phyloP scores from a whole-genome alignment of 2,329 filamentous ascomycete genomes.

The Gnomoniopsis smithogilvyi region DNA sequence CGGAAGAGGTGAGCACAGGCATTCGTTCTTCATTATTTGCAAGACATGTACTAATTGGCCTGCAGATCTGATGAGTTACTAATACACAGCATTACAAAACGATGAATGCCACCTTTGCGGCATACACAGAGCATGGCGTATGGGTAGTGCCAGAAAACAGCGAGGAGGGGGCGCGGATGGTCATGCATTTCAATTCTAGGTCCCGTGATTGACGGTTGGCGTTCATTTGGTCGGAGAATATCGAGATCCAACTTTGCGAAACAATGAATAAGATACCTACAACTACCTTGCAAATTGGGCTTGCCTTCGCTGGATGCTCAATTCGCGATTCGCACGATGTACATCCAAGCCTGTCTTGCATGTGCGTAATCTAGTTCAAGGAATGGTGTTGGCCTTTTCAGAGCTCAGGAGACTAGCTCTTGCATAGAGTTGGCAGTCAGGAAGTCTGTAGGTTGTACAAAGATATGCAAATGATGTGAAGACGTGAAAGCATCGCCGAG shows the following conservation, averaged over 20 bases:
- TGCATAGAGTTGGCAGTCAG: too few relatives aligned
- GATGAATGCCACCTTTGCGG: background rate
- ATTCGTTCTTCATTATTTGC: background rate
- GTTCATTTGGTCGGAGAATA: background rate
- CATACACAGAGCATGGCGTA: background rate
- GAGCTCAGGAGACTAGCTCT: too few relatives aligned
- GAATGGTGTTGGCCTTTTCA: too few relatives aligned
- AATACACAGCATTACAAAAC: constrained; percentile 5
- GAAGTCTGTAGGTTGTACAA: background rate
- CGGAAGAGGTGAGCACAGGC: constrained; percentile 74
- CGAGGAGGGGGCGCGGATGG: background rate
- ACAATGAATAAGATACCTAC: background rate
- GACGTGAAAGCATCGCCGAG: background rate
- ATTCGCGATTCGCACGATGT: too few relatives aligned
- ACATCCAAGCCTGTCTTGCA: too few relatives aligned
- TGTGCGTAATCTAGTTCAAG: too few relatives aligned
- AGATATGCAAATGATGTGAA: background rate
- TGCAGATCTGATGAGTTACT: constrained; percentile 35
- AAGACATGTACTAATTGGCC: constrained; percentile 3
- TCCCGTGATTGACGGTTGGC: background rate
- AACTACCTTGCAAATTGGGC: background rate
- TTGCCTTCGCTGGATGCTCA: background rate
- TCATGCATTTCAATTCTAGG: background rate
- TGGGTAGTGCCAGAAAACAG: background rate
- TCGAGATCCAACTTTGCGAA: background rate